Conservation (phyloP, 108 stramenopile species). For the Nitzschia palea region DNA sequence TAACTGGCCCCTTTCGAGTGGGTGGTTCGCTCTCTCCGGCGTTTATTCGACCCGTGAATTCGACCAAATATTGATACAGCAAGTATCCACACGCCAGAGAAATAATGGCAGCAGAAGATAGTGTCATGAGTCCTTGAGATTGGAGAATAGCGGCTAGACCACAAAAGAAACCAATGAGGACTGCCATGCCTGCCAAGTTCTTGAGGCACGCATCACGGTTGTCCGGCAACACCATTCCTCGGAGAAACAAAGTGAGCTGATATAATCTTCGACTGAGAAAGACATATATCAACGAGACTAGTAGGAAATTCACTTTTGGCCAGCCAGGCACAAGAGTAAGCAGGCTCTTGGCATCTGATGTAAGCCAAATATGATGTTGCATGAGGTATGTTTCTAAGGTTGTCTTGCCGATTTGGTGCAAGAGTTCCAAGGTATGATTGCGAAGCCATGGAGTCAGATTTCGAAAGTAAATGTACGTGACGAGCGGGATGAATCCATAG, state of each 20-base stretch:
- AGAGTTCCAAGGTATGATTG: slow-evolving; percentile 75
- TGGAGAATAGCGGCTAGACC: slow-evolving; percentile 45
- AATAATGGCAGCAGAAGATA: slow-evolving; percentile 28
- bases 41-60: slow-evolving; percentile 11
- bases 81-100: slow-evolving; percentile 51
- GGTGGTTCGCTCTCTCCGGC: neutral
- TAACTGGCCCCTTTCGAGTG: neutral
- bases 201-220: slow-evolving; percentile 51
- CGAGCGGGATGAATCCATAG: slow-evolving; percentile 91
- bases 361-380: slow-evolving; percentile 98
- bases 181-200: slow-evolving; percentile 44
- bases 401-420: slow-evolving; percentile 94
- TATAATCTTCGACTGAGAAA: slow-evolving; percentile 61
- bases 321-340: slow-evolving; percentile 76
- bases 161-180: slow-evolving; percentile 44
- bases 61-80: slow-evolving; percentile 57
- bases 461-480: slow-evolving; percentile 92
- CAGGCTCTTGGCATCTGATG: slow-evolving; percentile 79
- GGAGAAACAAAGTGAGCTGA: slow-evolving; percentile 57
- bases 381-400: slow-evolving; percentile 97
- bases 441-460: slow-evolving; percentile 89
- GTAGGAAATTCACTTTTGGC: slow-evolving; percentile 76
- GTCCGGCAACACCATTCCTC: slow-evolving; percentile 76
- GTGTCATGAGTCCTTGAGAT: slow-evolving; percentile 32
- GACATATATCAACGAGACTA: slow-evolving; percentile 72